phyloP scores from a whole-genome alignment of 1,139 yeast species.

The Suzukiozyma palmioleophila region DNA sequence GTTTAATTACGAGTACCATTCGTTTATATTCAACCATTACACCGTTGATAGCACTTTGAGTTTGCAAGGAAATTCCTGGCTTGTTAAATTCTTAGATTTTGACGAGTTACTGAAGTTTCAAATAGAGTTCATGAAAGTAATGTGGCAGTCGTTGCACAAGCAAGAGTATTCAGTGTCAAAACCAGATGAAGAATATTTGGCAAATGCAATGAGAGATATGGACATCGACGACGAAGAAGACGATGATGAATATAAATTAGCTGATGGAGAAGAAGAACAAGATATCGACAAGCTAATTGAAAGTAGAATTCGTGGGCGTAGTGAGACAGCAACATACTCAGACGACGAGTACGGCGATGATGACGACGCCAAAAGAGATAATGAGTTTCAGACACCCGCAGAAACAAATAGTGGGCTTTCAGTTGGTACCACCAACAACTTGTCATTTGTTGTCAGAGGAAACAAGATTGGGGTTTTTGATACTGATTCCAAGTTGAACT shows the following conservation, averaged over 20 bases:
- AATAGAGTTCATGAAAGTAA: conserved; percentile 42
- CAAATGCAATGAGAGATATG: conserved; percentile 26
- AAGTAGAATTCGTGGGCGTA: background rate
- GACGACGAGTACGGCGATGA: conserved; percentile 18
- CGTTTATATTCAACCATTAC: conserved; percentile 65
- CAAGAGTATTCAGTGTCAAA: conserved; percentile 36
- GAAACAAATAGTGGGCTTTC: conserved; percentile 60
- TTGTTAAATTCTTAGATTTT: conserved; percentile 47
- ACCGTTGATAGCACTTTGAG: conserved; percentile 17
- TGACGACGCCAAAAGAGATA: conserved; percentile 9
- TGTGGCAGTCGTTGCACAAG: conserved; percentile 61
- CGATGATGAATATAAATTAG: conserved; percentile 12
- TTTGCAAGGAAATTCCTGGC: conserved; percentile 52
- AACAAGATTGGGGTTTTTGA: conserved; percentile 77
- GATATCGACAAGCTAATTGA: conserved; percentile 4
- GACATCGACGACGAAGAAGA: conserved; percentile 22
- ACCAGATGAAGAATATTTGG: conserved; percentile 19
- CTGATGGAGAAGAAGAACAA: conserved; percentile 14
- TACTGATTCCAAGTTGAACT: conserved; percentile 53
- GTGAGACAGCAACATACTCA: conserved; percentile 18
- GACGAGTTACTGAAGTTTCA: conserved; percentile 50
- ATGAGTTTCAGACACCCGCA: background rate
- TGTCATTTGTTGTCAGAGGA: conserved; percentile 78
- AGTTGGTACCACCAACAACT: conserved; percentile 64
- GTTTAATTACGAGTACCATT: conserved; percentile 51